Evolutionary conservation across 2,329 filamentous ascomycete genomes (phyloP).

Genomic region (Colletotrichum trifolii): DNA sequence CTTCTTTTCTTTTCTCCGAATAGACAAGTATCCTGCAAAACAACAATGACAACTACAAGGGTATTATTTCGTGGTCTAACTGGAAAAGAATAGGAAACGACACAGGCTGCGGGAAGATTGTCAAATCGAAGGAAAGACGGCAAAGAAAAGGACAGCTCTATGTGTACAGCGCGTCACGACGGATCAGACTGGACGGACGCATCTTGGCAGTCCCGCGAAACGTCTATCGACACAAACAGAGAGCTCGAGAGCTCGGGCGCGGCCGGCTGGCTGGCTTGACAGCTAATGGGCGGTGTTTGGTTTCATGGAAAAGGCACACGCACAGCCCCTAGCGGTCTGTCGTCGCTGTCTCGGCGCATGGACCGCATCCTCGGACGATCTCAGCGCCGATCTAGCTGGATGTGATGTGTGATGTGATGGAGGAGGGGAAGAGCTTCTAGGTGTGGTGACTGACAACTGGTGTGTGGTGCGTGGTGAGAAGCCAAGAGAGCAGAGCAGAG

Average conservation of each 20-base stretch:
- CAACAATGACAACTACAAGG: background rate
- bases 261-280: slow-evolving; percentile 11
- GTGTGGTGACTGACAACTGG: too few relatives aligned
- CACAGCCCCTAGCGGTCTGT: slow-evolving; percentile 22
- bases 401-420: too few relatives aligned
- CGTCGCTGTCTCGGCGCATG: slow-evolving; percentile 29
- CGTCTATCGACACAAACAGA: slow-evolving; percentile 18
- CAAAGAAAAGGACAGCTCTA: slow-evolving; percentile 32
- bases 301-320: slow-evolving; percentile 33
- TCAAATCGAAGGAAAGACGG: slow-evolving; percentile 4
- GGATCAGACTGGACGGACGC: slow-evolving; percentile 29
- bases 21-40: slow-evolving; percentile 3
- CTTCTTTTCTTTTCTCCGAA: background rate
- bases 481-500: background rate
- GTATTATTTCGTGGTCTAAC: background rate
- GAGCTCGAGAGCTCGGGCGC: slow-evolving; percentile 32
- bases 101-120: background rate
- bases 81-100: background rate
- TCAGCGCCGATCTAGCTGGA: slow-evolving; percentile 21
- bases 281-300: slow-evolving; percentile 32
- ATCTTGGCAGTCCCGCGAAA: slow-evolving; percentile 30
- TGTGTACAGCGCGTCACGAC: slow-evolving; percentile 24
- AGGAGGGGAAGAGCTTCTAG: background rate
- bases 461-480: background rate
- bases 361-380: slow-evolving; percentile 35